Evolutionary conservation across 2,329 filamentous ascomycete species (phyloP), one percentile per base, ranked within the genome.

Genomic region (Magnaporthiopsis incrustans): DNA sequence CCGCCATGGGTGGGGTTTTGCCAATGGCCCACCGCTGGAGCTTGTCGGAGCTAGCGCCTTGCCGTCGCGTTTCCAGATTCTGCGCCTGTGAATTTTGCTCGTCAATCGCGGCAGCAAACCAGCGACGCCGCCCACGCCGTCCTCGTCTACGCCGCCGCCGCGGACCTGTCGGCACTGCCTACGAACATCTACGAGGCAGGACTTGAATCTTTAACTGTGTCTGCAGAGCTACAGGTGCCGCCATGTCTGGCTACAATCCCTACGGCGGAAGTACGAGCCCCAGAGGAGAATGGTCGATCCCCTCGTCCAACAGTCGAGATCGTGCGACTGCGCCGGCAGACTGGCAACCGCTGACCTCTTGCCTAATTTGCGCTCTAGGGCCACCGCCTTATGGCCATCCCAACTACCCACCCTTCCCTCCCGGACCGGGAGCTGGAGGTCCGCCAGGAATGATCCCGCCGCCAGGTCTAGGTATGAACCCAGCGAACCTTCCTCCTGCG

Each of bases 381-480:
- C 80, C 83, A 67, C 84, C 85, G 61, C 96, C 92, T 80, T 90
- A 89, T 71, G 83, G 85, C 65, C 89, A 90, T 72, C 90, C 90
- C 63, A 85, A 86, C 69, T 96, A 89, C 78, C 85, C 85, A 69
- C 82, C 82, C 64, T 92, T 90, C 71, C 44, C 44, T n/a, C 88
- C 89, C 66, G 85, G 83, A 68, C 80, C 82, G 64, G 77, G 78
- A 65, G 74, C 77, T 53, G 44, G 44, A 62, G 80, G 61, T 25
- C 61, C 85, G 61, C 88, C 88, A 65, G 88, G 87, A 66, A 89
- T 92, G 85, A 88, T 85, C 68, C 86, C 89, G 70, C 90, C 90
- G 71, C 91, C 92, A 70, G 91, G 91, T 77, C 86, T 92, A 85
- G 90, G 92, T 94, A 83, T 76, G 85, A 74, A 53, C 53, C 27